Evolutionary conservation across 202 grass and related monocot genomes (phyloP), one percentile per base, ranked within the genome.

Genomic region (Tripidium arundinaceum): DNA sequence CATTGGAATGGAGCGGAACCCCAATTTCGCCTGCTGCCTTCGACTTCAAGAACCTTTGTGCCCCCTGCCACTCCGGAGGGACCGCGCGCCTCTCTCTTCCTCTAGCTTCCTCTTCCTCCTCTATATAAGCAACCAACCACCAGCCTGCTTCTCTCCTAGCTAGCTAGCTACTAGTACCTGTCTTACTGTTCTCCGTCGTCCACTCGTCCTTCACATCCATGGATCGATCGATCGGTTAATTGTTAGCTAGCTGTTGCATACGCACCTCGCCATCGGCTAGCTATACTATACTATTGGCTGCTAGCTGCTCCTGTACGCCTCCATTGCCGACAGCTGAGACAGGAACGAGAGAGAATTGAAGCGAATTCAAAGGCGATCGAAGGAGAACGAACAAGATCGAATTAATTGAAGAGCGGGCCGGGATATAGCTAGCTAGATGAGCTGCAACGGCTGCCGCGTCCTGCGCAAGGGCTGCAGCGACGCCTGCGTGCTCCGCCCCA

Each of bases 391-490:
- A 46, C 13, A 46, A 36, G 33, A 36, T 36, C 33, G 1, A 42
- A 14, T n/a, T n/a, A n/a, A n/a, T n/a, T n/a, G 43, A 46, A 4
- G 0, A 0, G 43, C 12, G 0, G 4, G 4, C 12, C 0, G 42
- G 39, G n/a, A n/a, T n/a, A 2, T 42, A 42, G 41, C 36, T 37
- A 37, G 36, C 36, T 37, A 42, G 80, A 97, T 98, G 94, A 98
- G 94, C 90, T 98, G 94, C 90, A 94, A 91, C 90, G 94, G 89
- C 0, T 98, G 94, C 80, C 85, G 92, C 72, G 90, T 98, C 10
- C 83, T 98, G 87, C 87, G 94, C 60, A 98, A 94, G 86, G 89
- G 94, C 0, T 98, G 94, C 90, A 89, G 90, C 84, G 90, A 94
- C 81, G 71, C 75, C 14, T 98, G 94, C 83, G 83, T 91, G 62